Conservation (phyloP, 169 alveolate species). For the Cryptosporidium muris region DNA sequence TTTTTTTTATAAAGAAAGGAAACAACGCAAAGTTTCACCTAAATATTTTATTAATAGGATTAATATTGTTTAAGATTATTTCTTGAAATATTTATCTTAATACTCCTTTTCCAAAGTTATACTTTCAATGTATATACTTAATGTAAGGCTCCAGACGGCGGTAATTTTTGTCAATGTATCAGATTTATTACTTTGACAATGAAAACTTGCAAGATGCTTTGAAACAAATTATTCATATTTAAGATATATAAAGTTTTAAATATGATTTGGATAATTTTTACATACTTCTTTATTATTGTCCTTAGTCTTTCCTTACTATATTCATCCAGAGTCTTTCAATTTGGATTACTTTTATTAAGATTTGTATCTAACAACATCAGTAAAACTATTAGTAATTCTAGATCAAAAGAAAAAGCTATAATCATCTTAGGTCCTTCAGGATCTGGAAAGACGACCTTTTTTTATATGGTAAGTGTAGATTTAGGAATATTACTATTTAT, state of each 20-base stretch:
- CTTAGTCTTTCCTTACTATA: conserved; percentile 35
- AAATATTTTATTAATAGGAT: conserved; percentile 7
- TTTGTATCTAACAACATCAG: background rate
- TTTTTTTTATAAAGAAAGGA: background rate
- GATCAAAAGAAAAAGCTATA: background rate
- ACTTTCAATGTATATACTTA: background rate
- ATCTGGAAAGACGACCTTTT: conserved; percentile 67
- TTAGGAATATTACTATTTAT: background rate
- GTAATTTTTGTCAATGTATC: conserved; percentile 10
- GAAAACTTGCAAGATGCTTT: background rate
- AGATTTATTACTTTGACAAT: background rate
- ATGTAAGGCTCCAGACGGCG: background rate
- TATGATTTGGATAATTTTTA: conserved; percentile 23
- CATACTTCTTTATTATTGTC: background rate
- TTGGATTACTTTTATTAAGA: background rate
- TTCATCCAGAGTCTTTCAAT: conserved; percentile 3
- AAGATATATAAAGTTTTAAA: conserved; percentile 1
- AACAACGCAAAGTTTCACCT: background rate
- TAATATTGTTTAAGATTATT: background rate
- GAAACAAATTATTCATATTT: background rate
- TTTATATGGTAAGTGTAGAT: conserved; percentile 52
- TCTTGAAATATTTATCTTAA: background rate
- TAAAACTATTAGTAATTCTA: background rate
- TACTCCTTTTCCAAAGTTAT: background rate
- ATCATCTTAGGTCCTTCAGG: conserved; percentile 72